Evolutionary conservation across 2,329 filamentous ascomycete species (phyloP), one percentile per base, ranked within the genome.

Genomic region (Thelonectria olida): DNA sequence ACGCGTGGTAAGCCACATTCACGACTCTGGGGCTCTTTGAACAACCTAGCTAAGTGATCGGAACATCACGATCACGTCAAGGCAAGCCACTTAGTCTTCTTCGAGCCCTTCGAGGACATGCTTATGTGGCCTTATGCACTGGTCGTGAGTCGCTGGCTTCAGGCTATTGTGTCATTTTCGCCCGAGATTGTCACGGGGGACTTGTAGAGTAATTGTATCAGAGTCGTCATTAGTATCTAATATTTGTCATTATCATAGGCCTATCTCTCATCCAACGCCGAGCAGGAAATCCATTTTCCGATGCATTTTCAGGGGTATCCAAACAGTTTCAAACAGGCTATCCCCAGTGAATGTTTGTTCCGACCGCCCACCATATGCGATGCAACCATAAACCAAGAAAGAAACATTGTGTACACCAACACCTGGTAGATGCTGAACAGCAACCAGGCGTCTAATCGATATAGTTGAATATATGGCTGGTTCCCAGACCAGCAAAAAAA

Each of bases 271-370:
- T 60, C 63, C 66, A 72, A 74, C 70, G 68, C 70, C 74, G 48
- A 70, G 66, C 58, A 64, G 55, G 58, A 55, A 66, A 54, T 63
- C 57, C 66, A 63, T 53, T 59, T 71, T 65, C 68, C 67, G 68
- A 68, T 73, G 67, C 71, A 62, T 65, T 71, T 64, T 66, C 68
- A 70, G 67, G 74, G 73, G 73, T 75, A 77, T 77, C 70, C 72
- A 72, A 72, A 66, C 64, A 67, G 67, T 66, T 63, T 60, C 62
- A 67, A 68, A 62, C 51, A 64, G 49, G 65, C 60, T 68, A 55
- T n/a, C 61, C 55, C 44, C 54, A 68, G 63, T 67, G 62, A 69
- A 66, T 69, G 65, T 68, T 68, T 58, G 58, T 49, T 58, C 58
- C 48, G 60, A 65, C 68, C 70, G 61, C 66, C 63, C 67, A 54